Evolutionary conservation across 1,284 basidiomycete genomes (phyloP).

Genomic region (Ceratobasidium sp.): DNA sequence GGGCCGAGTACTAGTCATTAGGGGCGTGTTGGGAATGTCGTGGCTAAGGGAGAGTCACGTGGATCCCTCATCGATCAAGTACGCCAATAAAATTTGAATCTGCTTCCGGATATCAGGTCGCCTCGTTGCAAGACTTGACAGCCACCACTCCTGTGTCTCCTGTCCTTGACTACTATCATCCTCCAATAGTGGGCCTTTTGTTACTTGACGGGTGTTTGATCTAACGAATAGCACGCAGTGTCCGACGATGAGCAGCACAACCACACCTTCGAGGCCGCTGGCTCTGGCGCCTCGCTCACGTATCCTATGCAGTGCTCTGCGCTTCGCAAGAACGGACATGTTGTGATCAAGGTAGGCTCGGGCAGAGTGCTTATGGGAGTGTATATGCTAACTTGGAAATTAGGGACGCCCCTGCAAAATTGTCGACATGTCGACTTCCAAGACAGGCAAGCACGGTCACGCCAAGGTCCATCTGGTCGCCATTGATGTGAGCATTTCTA

Average conservation of each 20-base stretch:
- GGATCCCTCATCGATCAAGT: background rate
- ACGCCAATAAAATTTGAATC: slow-evolving; percentile 25
- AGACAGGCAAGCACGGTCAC: slow-evolving; percentile 99
- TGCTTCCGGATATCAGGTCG: slow-evolving; percentile 21
- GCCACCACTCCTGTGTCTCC: background rate
- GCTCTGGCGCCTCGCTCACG: slow-evolving; percentile 85
- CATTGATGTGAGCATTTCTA: slow-evolving; percentile 77
- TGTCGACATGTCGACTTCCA: slow-evolving; percentile 99
- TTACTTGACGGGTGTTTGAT: too few species aligned
- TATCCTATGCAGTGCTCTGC: slow-evolving; percentile 98
- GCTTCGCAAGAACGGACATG: slow-evolving; percentile 89
- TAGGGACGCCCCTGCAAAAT: slow-evolving; percentile 95
- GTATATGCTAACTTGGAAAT: slow-evolving; percentile 45
- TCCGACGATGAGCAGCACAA: slow-evolving; percentile 91
- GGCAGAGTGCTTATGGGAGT: slow-evolving; percentile 50
- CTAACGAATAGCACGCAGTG: slow-evolving; percentile 58
- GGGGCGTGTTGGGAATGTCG: slow-evolving; percentile 8
- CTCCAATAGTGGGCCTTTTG: slow-evolving; percentile 4
- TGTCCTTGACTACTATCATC: background rate
- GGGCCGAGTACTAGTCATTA: slow-evolving; percentile 13
- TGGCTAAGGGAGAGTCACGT: slow-evolving; percentile 4
- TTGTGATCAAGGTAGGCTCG: slow-evolving; percentile 81
- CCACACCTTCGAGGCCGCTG: slow-evolving; percentile 84
- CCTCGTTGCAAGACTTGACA: background rate
- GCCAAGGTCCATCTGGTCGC: slow-evolving; percentile 99